Conservation (phyloP, 179 eudicot species). For the Gypsophila paniculata region DNA sequence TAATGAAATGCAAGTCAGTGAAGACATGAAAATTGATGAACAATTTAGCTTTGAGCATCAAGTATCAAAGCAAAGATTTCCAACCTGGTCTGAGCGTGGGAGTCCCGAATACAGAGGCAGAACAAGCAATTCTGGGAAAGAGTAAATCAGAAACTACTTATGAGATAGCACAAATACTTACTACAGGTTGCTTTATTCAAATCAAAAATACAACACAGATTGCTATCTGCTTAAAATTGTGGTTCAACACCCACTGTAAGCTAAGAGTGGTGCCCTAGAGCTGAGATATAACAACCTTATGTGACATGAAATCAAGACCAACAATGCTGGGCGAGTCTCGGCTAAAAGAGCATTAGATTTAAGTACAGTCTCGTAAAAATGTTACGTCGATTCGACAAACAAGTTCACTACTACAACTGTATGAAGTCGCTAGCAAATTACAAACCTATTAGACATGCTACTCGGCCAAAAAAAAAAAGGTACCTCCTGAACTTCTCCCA, state of each 20-base stretch:
- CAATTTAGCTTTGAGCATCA: constrained; percentile 14
- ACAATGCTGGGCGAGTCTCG: no score
- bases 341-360: no score
- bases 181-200: not conserved
- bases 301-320: not conserved
- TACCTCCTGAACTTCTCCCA: constrained; percentile 58
- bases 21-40: not conserved
- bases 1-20: constrained; percentile 1
- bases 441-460: not conserved
- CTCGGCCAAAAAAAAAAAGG: not conserved
- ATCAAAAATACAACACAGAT: not conserved
- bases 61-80: constrained; percentile 10
- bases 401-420: not conserved
- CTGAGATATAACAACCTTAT: not conserved
- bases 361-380: no score
- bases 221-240: not conserved
- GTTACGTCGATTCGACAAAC: no score
- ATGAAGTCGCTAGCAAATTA: not conserved
- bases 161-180: not conserved
- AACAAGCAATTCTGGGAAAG: constrained; percentile 60
- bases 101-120: constrained; percentile 94
- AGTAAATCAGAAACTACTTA: constrained; percentile 20
- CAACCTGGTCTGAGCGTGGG: constrained; percentile 96
- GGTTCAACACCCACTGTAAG: not conserved
- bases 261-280: not conserved